Percentiles rank a stretch among this genome's conserved stretches.
phyloP scores from a whole-genome alignment of 1,284 basidiomycete species.

The Fomitopsis schrenkii region DNA sequence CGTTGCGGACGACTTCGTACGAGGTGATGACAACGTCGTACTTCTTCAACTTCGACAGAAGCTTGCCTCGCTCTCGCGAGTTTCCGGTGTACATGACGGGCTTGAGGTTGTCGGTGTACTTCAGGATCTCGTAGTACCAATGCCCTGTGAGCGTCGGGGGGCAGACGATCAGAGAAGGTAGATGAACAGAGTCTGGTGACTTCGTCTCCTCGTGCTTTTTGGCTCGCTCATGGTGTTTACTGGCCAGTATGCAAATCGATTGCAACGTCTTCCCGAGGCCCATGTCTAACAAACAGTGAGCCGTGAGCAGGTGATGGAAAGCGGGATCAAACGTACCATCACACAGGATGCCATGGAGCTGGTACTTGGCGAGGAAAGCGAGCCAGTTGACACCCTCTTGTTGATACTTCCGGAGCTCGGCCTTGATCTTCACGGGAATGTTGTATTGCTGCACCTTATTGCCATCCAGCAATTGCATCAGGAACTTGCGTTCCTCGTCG shows the following conservation, averaged over 20 bases:
- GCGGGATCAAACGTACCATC: constrained; percentile 62
- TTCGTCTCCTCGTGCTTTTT: constrained; percentile 65
- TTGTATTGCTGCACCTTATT: constrained; percentile 91
- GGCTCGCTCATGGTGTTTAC: constrained; percentile 89
- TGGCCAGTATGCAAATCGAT: constrained; percentile 95
- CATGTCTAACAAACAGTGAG: constrained; percentile 67
- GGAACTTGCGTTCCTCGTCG: constrained; percentile 87
- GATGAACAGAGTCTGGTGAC: constrained; percentile 77
- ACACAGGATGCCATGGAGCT: constrained; percentile 96
- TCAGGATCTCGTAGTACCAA: constrained; percentile 97
- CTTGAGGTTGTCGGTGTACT: constrained; percentile 84
- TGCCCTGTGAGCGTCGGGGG: constrained; percentile 97
- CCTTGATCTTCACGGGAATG: constrained; percentile 88
- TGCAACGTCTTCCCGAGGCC: constrained; percentile 98
- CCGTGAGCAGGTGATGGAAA: not conserved
- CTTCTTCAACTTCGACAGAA: constrained; percentile 62
- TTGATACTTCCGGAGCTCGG: constrained; percentile 95
- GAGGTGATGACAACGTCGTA: constrained; percentile 95
- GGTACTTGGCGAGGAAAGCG: constrained; percentile 96
- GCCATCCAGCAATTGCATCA: constrained; percentile 92
- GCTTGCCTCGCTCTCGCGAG: constrained; percentile 76
- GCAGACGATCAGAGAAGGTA: constrained; percentile 95
- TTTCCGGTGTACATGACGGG: constrained; percentile 91
- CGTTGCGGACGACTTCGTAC: constrained; percentile 97
- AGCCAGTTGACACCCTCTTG: constrained; percentile 99